These are phyloP conservation scores for Porphyrellus cyaneotinctus DNA, from an alignment of 768 basidiomycete species.

Conservation along the genomic window DNA sequence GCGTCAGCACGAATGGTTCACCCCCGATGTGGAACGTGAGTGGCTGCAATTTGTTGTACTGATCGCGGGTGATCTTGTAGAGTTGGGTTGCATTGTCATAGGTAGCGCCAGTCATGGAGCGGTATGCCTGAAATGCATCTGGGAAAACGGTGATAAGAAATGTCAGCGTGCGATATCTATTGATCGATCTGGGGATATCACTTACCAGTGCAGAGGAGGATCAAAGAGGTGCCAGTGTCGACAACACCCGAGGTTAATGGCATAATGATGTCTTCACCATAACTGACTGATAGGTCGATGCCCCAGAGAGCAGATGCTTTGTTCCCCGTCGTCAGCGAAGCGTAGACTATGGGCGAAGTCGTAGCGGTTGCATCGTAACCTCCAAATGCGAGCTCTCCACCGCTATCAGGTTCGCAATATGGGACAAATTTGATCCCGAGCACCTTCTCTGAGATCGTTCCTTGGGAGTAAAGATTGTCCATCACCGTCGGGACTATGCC, in stretches of 20 bases:
- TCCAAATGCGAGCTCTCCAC: constrained; percentile 28
- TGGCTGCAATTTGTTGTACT: not conserved
- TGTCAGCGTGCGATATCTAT: not conserved
- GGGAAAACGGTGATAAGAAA: not conserved
- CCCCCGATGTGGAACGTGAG: not conserved
- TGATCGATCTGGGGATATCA: not conserved
- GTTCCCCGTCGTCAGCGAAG: constrained; percentile 18
- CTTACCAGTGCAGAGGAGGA: constrained; percentile 21
- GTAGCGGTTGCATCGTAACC: constrained; percentile 11
- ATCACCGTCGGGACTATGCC: constrained; percentile 29
- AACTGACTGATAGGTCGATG: constrained; percentile 33
- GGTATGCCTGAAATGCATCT: not conserved
- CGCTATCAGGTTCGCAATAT: constrained; percentile 8
- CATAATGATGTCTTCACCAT: constrained; percentile 22
- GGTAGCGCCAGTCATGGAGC: not conserved
- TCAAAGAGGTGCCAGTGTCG: constrained; percentile 31
- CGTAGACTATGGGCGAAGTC: constrained; percentile 17
- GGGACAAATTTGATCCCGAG: constrained; percentile 34
- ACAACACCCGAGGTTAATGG: constrained; percentile 28
- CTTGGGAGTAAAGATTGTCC: constrained; percentile 31
- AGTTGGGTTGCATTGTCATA: not conserved
- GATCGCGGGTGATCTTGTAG: not conserved
- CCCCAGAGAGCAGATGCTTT: constrained; percentile 30
- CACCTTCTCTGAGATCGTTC: constrained; percentile 22
- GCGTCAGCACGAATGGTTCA: constrained; percentile 5